phyloP scores from a whole-genome alignment of 2,329 filamentous ascomycete species.

The Claviceps arundinis region DNA sequence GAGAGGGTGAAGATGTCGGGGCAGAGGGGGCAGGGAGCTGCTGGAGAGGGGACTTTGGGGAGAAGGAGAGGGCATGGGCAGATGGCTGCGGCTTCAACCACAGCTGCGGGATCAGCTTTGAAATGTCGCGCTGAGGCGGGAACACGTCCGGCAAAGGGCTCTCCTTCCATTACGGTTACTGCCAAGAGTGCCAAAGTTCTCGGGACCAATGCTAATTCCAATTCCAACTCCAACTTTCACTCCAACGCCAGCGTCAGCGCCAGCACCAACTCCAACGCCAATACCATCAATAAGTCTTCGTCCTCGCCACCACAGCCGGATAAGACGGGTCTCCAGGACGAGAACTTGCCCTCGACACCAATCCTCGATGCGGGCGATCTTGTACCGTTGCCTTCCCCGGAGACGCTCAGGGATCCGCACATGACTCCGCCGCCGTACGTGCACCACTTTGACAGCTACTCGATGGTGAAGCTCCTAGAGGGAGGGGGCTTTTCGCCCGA shows the following conservation, averaged over 20 bases:
- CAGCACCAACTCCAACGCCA: too few species aligned
- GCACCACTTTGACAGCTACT: slow-evolving; percentile 94
- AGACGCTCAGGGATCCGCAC: slow-evolving; percentile 45
- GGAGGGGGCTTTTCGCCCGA: slow-evolving; percentile 57
- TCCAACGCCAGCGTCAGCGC: too few species aligned
- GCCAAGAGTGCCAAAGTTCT: too few species aligned
- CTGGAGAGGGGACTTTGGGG: neutral
- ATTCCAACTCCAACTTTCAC: too few species aligned
- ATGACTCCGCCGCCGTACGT: slow-evolving; percentile 67
- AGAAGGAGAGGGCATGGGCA: neutral
- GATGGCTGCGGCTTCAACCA: neutral
- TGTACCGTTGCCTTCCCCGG: slow-evolving; percentile 30
- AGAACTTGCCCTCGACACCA: neutral
- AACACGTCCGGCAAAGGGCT: too few species aligned
- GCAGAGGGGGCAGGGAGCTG: neutral
- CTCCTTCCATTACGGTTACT: too few species aligned
- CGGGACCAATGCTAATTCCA: too few species aligned
- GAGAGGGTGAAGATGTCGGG: neutral
- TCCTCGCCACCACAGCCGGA: neutral
- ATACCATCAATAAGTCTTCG: neutral
- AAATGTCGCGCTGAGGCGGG: too few species aligned
- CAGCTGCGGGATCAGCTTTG: too few species aligned
- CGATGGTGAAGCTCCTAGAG: slow-evolving; percentile 68
- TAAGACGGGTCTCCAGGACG: neutral
- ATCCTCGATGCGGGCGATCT: slow-evolving; percentile 30